Evolutionary conservation across 768 basidiomycete genomes (phyloP), one percentile per base, ranked within the genome.

Genomic region (Collybia sordida): DNA sequence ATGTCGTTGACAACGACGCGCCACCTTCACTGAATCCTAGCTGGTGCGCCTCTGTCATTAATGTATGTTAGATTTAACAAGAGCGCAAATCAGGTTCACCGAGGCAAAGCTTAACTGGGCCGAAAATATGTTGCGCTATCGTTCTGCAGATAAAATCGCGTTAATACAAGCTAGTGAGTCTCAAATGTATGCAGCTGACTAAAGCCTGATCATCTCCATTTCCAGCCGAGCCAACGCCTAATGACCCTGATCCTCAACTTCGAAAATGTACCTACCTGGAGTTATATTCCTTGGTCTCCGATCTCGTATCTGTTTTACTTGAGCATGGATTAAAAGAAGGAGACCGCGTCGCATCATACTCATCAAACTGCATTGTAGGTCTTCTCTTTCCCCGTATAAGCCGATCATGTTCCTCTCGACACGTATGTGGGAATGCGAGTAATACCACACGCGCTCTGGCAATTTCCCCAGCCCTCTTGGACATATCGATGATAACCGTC

Each of bases 281-380:
- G 36, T 69, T 92, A 19, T 85, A 88, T 63, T 48, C 60, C 6
- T 67, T 78, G 31, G 84, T 86, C 17, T 71, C 79, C 17, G 73
- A 80, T 53, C 61, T 82, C 19, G 82, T 81, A 6, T 84, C 84
- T 23, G 77, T 82, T 4, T 66, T 88, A 27, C 70, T 80, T 28
- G 63, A 62, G 35, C 66, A 75, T 49, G 83, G 79, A 41, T 59
- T 87, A 28, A 68, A 72, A 47, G 78, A 79, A 50, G 88, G 88
- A 21, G 86, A 90, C 62, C 79, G 88, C 15, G 79, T 92, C 15
- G 88, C 82, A 1, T 85, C 86, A 23, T 92, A 90, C 64, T 81
- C 86, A 11, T 86, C 86, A 11, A 91, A 89, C 61, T 88, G 85
- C 63, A 81, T 90, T 41, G 87, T 88, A 60, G 64, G 84, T 72